phyloP scores from a whole-genome alignment of 495 filamentous ascomycete species.

The Letharia columbiana region DNA sequence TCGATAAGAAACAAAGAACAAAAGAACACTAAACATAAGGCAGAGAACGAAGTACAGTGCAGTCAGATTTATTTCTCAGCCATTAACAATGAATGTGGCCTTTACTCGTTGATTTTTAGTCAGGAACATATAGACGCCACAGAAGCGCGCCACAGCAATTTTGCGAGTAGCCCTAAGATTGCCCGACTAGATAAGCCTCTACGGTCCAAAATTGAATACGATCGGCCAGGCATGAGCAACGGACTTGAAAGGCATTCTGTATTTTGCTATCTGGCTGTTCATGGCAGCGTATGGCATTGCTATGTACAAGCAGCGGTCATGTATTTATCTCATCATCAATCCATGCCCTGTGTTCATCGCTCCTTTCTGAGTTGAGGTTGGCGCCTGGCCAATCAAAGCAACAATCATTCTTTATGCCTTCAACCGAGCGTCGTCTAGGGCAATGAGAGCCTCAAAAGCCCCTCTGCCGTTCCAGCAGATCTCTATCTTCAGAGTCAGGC shows the following conservation, averaged over 20 bases:
- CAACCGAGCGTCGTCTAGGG: not conserved
- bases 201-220: not conserved
- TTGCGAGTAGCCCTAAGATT: not conserved
- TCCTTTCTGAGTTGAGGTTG: not conserved
- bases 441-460: not conserved
- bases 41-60: not conserved
- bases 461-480: not conserved
- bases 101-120: not conserved
- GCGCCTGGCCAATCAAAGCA: not conserved
- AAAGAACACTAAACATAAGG: not conserved
- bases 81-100: not conserved
- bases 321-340: not conserved
- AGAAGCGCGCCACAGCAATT: conserved; percentile 1
- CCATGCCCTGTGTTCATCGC: not conserved
- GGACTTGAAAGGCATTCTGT: not conserved
- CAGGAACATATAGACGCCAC: conserved; percentile 5
- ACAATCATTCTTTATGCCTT: not conserved
- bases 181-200: too few relatives aligned
- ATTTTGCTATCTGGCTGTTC: not conserved
- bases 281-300: not conserved
- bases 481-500: not conserved
- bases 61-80: not conserved
- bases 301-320: not conserved
- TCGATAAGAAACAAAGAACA: not conserved
- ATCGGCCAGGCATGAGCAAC: not conserved